Percentiles rank a stretch among this genome's conserved stretches.
phyloP scores from a whole-genome alignment of 805 yeast genomes.

The Cyberlindnera xylosilytica region DNA sequence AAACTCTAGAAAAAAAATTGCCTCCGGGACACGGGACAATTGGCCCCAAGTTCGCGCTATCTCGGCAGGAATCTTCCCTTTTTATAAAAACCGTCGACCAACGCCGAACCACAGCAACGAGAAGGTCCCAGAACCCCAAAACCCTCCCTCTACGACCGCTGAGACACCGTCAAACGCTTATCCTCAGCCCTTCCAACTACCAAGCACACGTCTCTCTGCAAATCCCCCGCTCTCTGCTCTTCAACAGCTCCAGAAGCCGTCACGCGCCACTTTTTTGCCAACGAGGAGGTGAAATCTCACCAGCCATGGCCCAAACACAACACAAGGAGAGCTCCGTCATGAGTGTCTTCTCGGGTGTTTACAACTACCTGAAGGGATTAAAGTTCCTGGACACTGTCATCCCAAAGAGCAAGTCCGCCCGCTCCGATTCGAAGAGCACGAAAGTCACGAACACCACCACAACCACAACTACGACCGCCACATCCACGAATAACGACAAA shows the following conservation, averaged over 20 bases:
- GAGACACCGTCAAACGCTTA: not conserved
- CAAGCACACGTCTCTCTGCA: too few relatives aligned
- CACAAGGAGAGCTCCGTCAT: conserved; percentile 6
- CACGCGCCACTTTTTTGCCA: not conserved
- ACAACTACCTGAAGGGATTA: conserved; percentile 15
- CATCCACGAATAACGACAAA: not conserved
- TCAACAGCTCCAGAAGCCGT: not conserved
- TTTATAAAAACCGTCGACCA: conserved; percentile 1
- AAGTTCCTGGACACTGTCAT: conserved; percentile 18
- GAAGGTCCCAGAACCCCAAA: too few relatives aligned
- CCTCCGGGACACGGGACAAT: not conserved
- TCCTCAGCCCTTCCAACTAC: too few relatives aligned
- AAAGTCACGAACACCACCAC: not conserved
- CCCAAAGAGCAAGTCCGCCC: not conserved
- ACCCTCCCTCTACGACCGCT: not conserved
- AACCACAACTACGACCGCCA: not conserved
- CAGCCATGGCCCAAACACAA: conserved; percentile 1
- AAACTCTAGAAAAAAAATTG: not conserved
- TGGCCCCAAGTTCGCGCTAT: not conserved
- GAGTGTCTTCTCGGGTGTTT: conserved; percentile 7
- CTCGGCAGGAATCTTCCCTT: not conserved
- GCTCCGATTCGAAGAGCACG: conserved; percentile 3
- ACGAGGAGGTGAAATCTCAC: not conserved
- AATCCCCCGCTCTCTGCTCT: too few relatives aligned
- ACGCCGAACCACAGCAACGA: not conserved